A percentile compares a stretch with the other conserved stretches of the same genome.
phyloP scores from a whole-genome alignment of 352 stramenopile genomes.

The Pythium scleroteichum region DNA sequence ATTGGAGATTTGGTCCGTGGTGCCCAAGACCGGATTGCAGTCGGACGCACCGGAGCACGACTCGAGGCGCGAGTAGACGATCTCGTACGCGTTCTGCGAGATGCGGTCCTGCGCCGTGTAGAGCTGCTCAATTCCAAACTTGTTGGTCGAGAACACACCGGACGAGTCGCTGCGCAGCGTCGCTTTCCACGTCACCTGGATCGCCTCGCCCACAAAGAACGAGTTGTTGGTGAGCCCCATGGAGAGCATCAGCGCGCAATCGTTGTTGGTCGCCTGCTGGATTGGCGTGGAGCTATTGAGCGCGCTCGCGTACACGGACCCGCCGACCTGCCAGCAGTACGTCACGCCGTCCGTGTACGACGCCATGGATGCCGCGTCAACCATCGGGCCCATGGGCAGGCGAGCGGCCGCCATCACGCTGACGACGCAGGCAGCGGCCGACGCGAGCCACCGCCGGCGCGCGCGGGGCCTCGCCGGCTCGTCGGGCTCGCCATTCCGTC shows the following conservation, averaged over 20 bases:
- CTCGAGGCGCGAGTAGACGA: conserved; percentile 58
- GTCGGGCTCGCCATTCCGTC: not conserved
- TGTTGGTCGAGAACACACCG: conserved; percentile 40
- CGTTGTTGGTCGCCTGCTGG: conserved; percentile 22
- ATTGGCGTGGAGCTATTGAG: conserved; percentile 13
- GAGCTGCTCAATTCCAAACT: conserved; percentile 47
- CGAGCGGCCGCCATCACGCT: conserved; percentile 6
- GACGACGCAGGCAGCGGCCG: conserved; percentile 7
- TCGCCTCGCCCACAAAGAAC: conserved; percentile 57
- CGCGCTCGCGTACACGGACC: conserved; percentile 23
- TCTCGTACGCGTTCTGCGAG: conserved; percentile 52
- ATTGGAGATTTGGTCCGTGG: conserved; percentile 43
- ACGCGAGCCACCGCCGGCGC: conserved; percentile 9
- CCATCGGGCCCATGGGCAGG: not conserved
- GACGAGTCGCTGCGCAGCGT: conserved; percentile 42
- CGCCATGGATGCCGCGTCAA: not conserved
- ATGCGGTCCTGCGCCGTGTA: conserved; percentile 48
- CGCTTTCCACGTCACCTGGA: conserved; percentile 69
- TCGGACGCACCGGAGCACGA: conserved; percentile 43
- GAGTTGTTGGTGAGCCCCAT: conserved; percentile 41
- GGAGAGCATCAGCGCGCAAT: conserved; percentile 54
- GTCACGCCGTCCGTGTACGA: conserved; percentile 24
- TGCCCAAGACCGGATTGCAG: conserved; percentile 56
- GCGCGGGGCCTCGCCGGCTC: not conserved
- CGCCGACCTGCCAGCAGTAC: conserved; percentile 31